Conservation (phyloP, 495 filamentous ascomycete species). For the Trichoderma virens region DNA sequence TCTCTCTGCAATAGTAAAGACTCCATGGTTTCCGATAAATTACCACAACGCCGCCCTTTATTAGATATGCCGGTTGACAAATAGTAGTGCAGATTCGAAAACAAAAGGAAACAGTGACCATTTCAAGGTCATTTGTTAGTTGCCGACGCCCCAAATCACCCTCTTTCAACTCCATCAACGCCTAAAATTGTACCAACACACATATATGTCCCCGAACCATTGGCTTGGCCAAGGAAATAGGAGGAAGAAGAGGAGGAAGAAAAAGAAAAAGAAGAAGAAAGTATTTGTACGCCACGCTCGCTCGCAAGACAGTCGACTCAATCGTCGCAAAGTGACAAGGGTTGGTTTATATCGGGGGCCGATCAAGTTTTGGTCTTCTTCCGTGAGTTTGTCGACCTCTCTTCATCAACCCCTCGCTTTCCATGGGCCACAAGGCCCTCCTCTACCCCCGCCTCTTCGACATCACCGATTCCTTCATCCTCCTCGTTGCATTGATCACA, state of each 20-base stretch:
- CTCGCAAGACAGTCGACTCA: not conserved
- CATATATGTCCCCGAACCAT: not conserved
- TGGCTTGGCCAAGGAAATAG: not conserved
- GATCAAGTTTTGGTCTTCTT: constrained; percentile 8
- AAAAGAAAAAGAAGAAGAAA: no score
- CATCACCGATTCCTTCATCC: constrained; percentile 22
- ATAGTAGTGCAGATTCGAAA: not conserved
- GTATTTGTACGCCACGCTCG: not conserved
- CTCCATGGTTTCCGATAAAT: no score
- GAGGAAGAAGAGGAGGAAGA: not conserved
- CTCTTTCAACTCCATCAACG: constrained; percentile 3
- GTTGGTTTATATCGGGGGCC: not conserved
- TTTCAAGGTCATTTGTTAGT: not conserved
- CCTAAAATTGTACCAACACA: not conserved
- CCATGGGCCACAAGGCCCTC: not conserved
- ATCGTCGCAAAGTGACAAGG: not conserved
- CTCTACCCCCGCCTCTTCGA: constrained; percentile 23
- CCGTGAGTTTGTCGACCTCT: not conserved
- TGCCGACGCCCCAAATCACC: not conserved
- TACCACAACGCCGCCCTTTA: not conserved
- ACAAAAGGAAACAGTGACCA: no score
- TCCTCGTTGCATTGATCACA: constrained; percentile 25
- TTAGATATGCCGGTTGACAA: not conserved
- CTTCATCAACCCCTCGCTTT: constrained; percentile 14
- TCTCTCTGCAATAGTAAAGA: no score